A percentile compares a stretch with the other conserved stretches of the same genome.
Conservation (phyloP, 2,329 filamentous ascomycete genomes). For the Aspergillus eucalypticola region DNA sequence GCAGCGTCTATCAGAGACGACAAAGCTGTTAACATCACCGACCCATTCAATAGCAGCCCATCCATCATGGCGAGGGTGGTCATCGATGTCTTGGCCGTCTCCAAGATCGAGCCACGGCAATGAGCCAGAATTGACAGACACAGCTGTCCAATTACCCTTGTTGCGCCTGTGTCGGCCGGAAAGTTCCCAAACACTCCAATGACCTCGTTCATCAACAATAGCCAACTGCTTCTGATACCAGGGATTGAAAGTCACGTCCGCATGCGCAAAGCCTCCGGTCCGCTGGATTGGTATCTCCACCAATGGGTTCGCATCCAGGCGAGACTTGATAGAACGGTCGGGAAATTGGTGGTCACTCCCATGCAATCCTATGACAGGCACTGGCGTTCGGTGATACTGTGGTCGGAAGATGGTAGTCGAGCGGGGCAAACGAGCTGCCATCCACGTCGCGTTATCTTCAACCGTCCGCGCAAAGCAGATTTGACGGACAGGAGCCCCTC, state of each 20-base stretch:
- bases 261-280: slow-evolving; percentile 52
- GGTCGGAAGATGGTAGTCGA: slow-evolving; percentile 53
- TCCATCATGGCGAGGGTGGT: slow-evolving; percentile 38
- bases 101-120: slow-evolving; percentile 26
- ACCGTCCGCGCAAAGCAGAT: slow-evolving; percentile 52
- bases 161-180: slow-evolving; percentile 33
- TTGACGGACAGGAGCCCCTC: slow-evolving; percentile 55
- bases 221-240: slow-evolving; percentile 59
- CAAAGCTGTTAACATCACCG: slow-evolving; percentile 41
- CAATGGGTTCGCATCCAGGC: slow-evolving; percentile 51
- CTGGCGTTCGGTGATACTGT: slow-evolving; percentile 34
- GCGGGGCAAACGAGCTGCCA: slow-evolving; percentile 53
- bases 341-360: slow-evolving; percentile 15
- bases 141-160: slow-evolving; percentile 31
- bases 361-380: slow-evolving; percentile 23
- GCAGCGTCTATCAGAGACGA: slow-evolving; percentile 54
- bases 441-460: slow-evolving; percentile 44
- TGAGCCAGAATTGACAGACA: slow-evolving; percentile 33
- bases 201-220: slow-evolving; percentile 54
- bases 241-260: slow-evolving; percentile 61
- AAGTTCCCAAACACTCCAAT: slow-evolving; percentile 56
- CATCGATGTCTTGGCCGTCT: slow-evolving; percentile 15
- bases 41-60: slow-evolving; percentile 48
- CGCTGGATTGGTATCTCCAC: slow-evolving; percentile 44
- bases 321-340: slow-evolving; percentile 34